Base-by-base conservation (phyloP, 129 eudicot species). In the Lonicera japonica region DNA sequence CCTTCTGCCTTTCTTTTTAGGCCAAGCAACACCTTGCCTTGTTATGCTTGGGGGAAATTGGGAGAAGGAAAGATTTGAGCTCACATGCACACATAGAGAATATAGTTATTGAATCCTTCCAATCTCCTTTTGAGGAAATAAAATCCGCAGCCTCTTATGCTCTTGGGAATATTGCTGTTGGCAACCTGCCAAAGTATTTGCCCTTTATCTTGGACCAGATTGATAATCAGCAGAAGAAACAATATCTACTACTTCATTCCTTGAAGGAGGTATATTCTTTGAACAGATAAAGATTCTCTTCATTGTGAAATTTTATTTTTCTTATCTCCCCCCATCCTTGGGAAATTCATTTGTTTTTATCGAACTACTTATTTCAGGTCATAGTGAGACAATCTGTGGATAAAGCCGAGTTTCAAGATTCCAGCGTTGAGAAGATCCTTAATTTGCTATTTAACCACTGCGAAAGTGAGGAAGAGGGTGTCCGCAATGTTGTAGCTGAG, bases 381-480 rank as follows among this genome's bases (percentile, higher is more conserved):
- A 94, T 94, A 68, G 99, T 94, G 63, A 83, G 99, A 70, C 99
- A 94, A 69, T 94, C 99, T 51, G 96, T 88, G 34, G 99, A 94
- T 84, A 88, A 88, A 80, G 89, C 99, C 14, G 99, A 94, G 17
- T 94, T 94, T 71, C 87, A 94, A 73, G 92, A 83, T 72, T 80
- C 95, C 1, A 85, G 96, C 71, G 96, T 94, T 71, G 96, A 82
- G 66, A 94, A 94, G 85, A 94, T 94, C 58, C 90, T 90, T 43
- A 79, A 73, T 75, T 77, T 94, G 80, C 80, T 94, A 39, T 94
- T 94, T 51, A 94, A 88, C 64, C 96, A 94, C 73, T 88, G 96
- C 61, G 99, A 94, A 88, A 94, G 99, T 77, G 99, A 94, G 55
- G 99, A 94, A 79, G 99, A 94, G 77, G 99, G 99, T 58, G 99